phyloP scores from a whole-genome alignment of 2,329 filamentous ascomycete genomes.

The Polychaeton citri region DNA sequence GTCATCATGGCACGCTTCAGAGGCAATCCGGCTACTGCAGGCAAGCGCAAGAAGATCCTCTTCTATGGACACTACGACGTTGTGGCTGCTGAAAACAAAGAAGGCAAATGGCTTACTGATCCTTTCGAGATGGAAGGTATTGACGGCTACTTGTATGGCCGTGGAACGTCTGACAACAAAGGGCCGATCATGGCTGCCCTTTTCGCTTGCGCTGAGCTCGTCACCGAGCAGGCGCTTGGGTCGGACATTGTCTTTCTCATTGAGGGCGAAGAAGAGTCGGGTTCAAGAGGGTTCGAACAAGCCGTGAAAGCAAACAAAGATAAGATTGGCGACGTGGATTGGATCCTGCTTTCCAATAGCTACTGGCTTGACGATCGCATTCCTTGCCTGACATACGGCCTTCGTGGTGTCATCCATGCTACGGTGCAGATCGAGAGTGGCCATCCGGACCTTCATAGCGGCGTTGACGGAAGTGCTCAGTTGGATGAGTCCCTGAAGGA shows the following conservation, averaged over 20 bases:
- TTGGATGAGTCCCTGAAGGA: conserved; percentile 88
- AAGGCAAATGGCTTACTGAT: conserved; percentile 72
- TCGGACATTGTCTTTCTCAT: conserved; percentile 90
- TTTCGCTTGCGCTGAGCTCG: conserved; percentile 81
- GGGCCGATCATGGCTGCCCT: conserved; percentile 88
- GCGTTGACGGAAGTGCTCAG: conserved; percentile 87
- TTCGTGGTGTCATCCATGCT: conserved; percentile 86
- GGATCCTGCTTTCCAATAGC: conserved; percentile 89
- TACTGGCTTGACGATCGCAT: conserved; percentile 97
- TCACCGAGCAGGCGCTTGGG: conserved; percentile 67
- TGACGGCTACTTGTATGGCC: conserved; percentile 86
- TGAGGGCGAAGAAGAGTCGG: conserved; percentile 92
- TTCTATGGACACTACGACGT: conserved; percentile 99
- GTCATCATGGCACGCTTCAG: conserved; percentile 86
- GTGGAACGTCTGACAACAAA: conserved; percentile 96
- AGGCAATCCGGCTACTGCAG: conserved; percentile 53
- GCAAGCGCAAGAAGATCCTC: conserved; percentile 67
- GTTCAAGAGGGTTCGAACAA: conserved; percentile 79
- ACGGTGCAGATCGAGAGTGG: conserved; percentile 78
- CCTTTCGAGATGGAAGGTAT: conserved; percentile 82
- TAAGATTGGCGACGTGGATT: conserved; percentile 81
- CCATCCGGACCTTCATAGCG: conserved; percentile 82
- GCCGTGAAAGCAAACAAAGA: conserved; percentile 68
- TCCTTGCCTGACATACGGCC: conserved; percentile 86
- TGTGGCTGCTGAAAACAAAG: conserved; percentile 66